A percentile compares a stretch with the other conserved stretches of the same genome.
Conservation (phyloP, 805 yeast genomes). For the Metschnikowia matae region DNA sequence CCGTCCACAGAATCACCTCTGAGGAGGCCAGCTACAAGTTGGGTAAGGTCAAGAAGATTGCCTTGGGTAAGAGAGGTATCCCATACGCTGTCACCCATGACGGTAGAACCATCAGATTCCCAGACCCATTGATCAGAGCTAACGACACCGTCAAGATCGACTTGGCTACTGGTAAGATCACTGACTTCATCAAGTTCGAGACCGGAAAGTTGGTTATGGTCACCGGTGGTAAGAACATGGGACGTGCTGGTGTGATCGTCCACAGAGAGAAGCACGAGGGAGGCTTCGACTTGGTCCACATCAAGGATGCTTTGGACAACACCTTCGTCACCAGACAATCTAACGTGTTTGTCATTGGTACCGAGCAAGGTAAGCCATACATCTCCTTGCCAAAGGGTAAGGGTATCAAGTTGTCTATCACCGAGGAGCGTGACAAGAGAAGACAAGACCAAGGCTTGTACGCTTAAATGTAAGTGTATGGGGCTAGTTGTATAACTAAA, state of each 20-base stretch:
- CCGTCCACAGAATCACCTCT: slow-evolving; percentile 98
- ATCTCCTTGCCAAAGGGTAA: slow-evolving; percentile 97
- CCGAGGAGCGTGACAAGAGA: slow-evolving; percentile 98
- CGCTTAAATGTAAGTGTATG: not conserved
- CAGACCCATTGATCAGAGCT: slow-evolving; percentile 94
- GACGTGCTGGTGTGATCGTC: slow-evolving; percentile 92
- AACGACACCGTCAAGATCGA: slow-evolving; percentile 98
- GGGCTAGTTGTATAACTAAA: not conserved
- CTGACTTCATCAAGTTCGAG: slow-evolving; percentile 86
- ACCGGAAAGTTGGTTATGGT: slow-evolving; percentile 86
- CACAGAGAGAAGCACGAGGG: slow-evolving; percentile 98
- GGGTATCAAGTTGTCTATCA: slow-evolving; percentile 93
- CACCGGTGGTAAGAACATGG: slow-evolving; percentile 98
- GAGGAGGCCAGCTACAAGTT: slow-evolving; percentile 98
- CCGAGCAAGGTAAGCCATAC: slow-evolving; percentile 88
- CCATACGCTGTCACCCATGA: slow-evolving; percentile 99
- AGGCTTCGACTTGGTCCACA: slow-evolving; percentile 96
- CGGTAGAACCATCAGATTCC: slow-evolving; percentile 99
- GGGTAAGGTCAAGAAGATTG: slow-evolving; percentile 97
- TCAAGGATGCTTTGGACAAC: slow-evolving; percentile 93
- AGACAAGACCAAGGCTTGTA: slow-evolving; percentile 60
- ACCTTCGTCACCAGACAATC: slow-evolving; percentile 90
- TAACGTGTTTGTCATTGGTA: slow-evolving; percentile 90
- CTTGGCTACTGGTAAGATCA: slow-evolving; percentile 91
- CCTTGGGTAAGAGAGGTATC: slow-evolving; percentile 96